phyloP scores from a whole-genome alignment of 2,329 filamentous ascomycete genomes.

The Biscogniauxia mediterranea region DNA sequence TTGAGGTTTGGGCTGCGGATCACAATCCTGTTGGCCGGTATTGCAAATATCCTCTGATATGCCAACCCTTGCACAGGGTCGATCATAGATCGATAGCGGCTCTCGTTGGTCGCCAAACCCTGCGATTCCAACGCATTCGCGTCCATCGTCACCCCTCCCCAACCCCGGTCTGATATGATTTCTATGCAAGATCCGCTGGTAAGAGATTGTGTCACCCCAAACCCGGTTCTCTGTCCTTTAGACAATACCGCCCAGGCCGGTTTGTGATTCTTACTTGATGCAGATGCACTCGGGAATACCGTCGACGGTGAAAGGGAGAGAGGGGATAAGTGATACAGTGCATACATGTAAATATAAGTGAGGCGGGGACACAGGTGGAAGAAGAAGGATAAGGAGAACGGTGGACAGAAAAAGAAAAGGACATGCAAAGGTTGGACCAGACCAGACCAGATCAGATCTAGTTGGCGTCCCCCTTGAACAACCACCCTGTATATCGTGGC shows the following conservation, averaged over 20 bases:
- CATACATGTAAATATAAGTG: background rate
- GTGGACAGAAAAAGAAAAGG: no score
- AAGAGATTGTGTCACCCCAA: background rate
- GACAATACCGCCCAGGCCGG: background rate
- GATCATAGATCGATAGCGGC: background rate
- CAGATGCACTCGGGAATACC: no score
- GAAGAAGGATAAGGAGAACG: no score
- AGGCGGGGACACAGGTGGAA: no score
- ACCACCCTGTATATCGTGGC: background rate
- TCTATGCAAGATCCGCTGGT: background rate
- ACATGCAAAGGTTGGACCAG: no score
- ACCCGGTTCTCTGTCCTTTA: background rate
- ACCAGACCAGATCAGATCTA: no score
- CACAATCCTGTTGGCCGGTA: slow-evolving; percentile 6
- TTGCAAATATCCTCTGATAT: background rate
- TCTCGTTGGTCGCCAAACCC: slow-evolving; percentile 13
- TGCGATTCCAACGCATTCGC: background rate
- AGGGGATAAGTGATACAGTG: no score
- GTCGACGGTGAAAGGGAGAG: no score
- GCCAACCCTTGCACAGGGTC: background rate
- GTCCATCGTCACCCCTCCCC: no score
- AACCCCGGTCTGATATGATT: background rate
- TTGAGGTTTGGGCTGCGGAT: slow-evolving; percentile 1
- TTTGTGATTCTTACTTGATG: background rate
- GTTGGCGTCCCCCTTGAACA: no score